phyloP scores from a whole-genome alignment of 139 green algal genomes.

The Tetraselmis chui region DNA sequence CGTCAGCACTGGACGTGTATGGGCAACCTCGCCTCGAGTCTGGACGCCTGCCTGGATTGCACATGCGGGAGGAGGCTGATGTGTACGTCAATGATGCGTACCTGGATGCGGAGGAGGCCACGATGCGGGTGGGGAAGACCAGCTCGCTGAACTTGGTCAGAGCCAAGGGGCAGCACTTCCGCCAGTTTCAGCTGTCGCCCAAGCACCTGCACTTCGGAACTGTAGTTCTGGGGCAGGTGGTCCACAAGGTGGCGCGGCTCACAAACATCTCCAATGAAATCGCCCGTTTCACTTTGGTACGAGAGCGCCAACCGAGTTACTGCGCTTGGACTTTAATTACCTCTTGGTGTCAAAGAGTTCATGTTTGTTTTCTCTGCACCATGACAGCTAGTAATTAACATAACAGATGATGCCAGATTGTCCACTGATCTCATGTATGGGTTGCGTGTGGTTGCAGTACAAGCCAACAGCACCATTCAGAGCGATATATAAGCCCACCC shows the following conservation, averaged over 20 bases:
- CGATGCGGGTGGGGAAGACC: conserved; percentile 16
- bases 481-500: conserved; percentile 40
- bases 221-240: conserved; percentile 30
- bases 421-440: neutral
- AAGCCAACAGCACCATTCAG: conserved; percentile 35
- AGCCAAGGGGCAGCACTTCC: conserved; percentile 16
- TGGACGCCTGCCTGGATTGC: conserved; percentile 11
- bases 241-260: conserved; percentile 34
- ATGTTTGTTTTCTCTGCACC: too few relatives aligned
- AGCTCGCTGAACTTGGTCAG: conserved; percentile 5
- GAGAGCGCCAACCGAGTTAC: too few relatives aligned
- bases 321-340: too few relatives aligned
- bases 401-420: too few relatives aligned
- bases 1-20: conserved; percentile 37
- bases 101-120: conserved; percentile 29
- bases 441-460: neutral
- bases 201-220: conserved; percentile 54
- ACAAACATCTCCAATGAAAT: conserved; percentile 43
- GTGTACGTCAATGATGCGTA: conserved; percentile 31
- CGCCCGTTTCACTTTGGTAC: conserved; percentile 36
- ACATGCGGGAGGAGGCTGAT: conserved; percentile 21
- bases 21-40: conserved; percentile 29
- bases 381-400: too few relatives aligned
- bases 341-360: too few relatives aligned
- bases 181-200: conserved; percentile 42